These are phyloP conservation scores for Hypoxylon lienhwacheense DNA, from an alignment of 495 filamentous ascomycete genomes.

Conservation along the genomic window DNA sequence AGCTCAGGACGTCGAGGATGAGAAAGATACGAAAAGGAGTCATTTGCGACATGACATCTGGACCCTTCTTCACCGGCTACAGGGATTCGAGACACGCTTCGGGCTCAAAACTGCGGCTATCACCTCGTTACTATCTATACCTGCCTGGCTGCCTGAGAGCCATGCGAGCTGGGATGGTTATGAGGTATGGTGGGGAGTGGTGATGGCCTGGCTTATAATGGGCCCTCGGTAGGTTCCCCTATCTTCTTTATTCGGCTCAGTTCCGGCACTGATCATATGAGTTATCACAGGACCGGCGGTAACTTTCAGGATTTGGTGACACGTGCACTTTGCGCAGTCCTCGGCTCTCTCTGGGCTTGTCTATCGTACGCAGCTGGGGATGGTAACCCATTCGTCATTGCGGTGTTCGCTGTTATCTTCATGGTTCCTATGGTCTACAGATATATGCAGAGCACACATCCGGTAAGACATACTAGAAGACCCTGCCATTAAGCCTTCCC, in stretches of 20 bases:
- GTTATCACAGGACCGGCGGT: conserved; percentile 52
- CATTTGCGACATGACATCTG: conserved; percentile 50
- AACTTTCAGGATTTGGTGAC: conserved; percentile 58
- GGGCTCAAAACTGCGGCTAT: conserved; percentile 58
- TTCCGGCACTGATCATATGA: neutral
- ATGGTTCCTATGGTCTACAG: conserved; percentile 62
- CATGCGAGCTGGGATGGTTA: conserved; percentile 55
- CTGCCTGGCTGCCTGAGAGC: conserved; percentile 52
- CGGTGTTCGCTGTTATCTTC: conserved; percentile 57
- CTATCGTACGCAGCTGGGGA: conserved; percentile 51
- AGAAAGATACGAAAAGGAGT: conserved; percentile 31
- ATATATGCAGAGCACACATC: conserved; percentile 58
- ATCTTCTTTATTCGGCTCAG: neutral
- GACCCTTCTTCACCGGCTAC: conserved; percentile 54
- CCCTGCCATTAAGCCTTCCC: neutral
- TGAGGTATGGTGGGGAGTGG: conserved; percentile 60
- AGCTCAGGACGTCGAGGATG: conserved; percentile 30
- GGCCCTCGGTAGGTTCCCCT: conserved; percentile 45
- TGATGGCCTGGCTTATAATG: conserved; percentile 62
- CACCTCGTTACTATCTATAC: conserved; percentile 54
- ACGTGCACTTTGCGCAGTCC: conserved; percentile 47
- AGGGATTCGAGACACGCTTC: conserved; percentile 61
- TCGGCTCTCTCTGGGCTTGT: conserved; percentile 59
- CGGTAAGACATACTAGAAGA: conserved; percentile 35
- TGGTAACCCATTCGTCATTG: conserved; percentile 58